Evolutionary conservation across 2,329 filamentous ascomycete species (phyloP).

Genomic region (Epichloe sp.): DNA sequence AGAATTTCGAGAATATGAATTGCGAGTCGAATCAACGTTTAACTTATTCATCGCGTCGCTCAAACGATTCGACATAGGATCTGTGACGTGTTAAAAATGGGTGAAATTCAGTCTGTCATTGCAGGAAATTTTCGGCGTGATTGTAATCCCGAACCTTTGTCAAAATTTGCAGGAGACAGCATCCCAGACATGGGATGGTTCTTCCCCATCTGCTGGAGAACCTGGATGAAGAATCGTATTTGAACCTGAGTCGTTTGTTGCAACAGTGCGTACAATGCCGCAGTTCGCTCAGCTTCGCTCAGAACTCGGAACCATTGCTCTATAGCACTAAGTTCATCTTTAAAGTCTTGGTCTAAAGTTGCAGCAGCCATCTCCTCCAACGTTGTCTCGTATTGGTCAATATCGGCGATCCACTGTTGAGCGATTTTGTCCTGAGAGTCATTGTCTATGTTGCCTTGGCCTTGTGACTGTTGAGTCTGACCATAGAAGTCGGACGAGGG

Average conservation of each 20-base stretch:
- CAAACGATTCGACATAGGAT: constrained; percentile 91
- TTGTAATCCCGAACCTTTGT: constrained; percentile 56
- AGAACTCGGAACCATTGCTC: constrained; percentile 99
- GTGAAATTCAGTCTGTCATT: constrained; percentile 6
- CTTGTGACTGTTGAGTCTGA: constrained; percentile 54
- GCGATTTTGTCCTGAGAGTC: constrained; percentile 88
- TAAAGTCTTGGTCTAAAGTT: constrained; percentile 98
- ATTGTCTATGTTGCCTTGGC: constrained; percentile 53
- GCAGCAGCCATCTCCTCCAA: constrained; percentile 97
- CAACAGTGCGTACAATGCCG: constrained; percentile 84
- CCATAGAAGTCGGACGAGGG: constrained; percentile 94
- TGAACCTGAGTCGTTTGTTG: constrained; percentile 99
- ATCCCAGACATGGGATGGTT: constrained; percentile 95
- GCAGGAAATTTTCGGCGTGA: neutral
- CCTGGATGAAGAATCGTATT: constrained; percentile 97
- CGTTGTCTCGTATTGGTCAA: constrained; percentile 98
- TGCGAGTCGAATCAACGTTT: constrained; percentile 73
- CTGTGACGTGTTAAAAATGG: constrained; percentile 31
- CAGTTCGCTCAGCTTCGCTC: constrained; percentile 91
- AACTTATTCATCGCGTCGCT: constrained; percentile 96
- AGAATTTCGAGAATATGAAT: constrained; percentile 71
- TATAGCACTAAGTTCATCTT: constrained; percentile 96
- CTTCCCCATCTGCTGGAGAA: constrained; percentile 97
- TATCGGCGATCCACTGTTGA: constrained; percentile 97
- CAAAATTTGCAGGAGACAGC: constrained; percentile 87